Percentiles rank a stretch among this genome's conserved stretches.
Evolutionary conservation across 768 basidiomycete genomes (phyloP).

Genomic region (Suillus brevipes): DNA sequence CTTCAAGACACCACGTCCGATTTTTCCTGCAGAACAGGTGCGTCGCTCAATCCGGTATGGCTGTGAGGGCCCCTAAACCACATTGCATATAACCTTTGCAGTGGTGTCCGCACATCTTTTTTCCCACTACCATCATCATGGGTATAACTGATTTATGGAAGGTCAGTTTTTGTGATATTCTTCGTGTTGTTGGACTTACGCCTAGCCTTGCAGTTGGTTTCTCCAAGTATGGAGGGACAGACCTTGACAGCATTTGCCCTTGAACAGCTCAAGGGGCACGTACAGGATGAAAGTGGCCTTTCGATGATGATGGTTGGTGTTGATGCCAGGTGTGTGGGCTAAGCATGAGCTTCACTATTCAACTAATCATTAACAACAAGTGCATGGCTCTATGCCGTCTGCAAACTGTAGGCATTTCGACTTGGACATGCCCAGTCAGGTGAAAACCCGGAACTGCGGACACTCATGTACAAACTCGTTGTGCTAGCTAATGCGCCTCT

Average conservation of each 20-base stretch:
- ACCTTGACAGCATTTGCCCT: not conserved
- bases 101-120: not conserved
- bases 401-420: constrained; percentile 5
- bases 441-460: constrained; percentile 43
- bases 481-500: constrained; percentile 38
- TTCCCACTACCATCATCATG: constrained; percentile 1
- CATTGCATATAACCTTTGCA: not conserved
- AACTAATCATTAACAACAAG: constrained; percentile 6
- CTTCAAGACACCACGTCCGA: too few species aligned
- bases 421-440: constrained; percentile 29
- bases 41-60: not conserved
- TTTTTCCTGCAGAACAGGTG: too few species aligned
- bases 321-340: constrained; percentile 16
- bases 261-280: not conserved
- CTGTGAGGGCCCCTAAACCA: not conserved
- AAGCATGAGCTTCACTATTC: not conserved
- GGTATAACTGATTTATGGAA: constrained; percentile 6
- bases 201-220: not conserved
- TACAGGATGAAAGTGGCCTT: not conserved
- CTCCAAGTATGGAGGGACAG: not conserved
- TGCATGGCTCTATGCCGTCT: constrained; percentile 12
- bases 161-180: not conserved
- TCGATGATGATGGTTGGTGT: constrained; percentile 11
- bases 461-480: constrained; percentile 45
- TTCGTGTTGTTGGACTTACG: not conserved